These are phyloP conservation scores for Flaveria brownii DNA, from an alignment of 129 eudicot species.

Conservation along the genomic window DNA sequence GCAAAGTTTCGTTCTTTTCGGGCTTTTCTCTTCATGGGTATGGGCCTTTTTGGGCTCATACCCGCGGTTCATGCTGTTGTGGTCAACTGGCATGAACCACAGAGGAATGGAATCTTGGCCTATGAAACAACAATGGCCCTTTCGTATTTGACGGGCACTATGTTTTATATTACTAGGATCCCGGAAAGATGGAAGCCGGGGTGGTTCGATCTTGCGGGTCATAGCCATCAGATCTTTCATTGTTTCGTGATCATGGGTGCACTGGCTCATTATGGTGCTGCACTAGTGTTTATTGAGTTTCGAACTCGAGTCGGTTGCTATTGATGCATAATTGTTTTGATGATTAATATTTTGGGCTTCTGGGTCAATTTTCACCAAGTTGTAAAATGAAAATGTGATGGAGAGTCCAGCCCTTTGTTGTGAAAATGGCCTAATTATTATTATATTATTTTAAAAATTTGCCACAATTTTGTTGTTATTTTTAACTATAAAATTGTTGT, in stretches of 20 bases:
- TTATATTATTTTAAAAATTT: not conserved
- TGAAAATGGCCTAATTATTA: constrained; percentile 26
- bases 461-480: constrained; percentile 4
- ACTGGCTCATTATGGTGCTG: constrained; percentile 91
- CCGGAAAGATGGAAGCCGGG: constrained; percentile 97
- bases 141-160: constrained; percentile 73
- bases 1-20: constrained; percentile 69
- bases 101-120: constrained; percentile 59
- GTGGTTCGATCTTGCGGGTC: constrained; percentile 90
- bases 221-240: constrained; percentile 95
- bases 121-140: constrained; percentile 76
- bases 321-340: constrained; percentile 9
- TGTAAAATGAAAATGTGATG: constrained; percentile 33
- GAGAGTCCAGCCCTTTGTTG: constrained; percentile 28
- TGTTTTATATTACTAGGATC: constrained; percentile 68
- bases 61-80: constrained; percentile 76
- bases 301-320: constrained; percentile 55
- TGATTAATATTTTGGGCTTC: constrained; percentile 17
- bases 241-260: constrained; percentile 90
- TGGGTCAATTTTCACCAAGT: constrained; percentile 23
- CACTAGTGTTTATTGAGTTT: constrained; percentile 59
- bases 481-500: constrained; percentile 22
- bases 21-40: constrained; percentile 70
- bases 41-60: constrained; percentile 82
- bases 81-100: constrained; percentile 77